Conservation (phyloP, 331 rosid genomes). For the Ulmus americana region DNA sequence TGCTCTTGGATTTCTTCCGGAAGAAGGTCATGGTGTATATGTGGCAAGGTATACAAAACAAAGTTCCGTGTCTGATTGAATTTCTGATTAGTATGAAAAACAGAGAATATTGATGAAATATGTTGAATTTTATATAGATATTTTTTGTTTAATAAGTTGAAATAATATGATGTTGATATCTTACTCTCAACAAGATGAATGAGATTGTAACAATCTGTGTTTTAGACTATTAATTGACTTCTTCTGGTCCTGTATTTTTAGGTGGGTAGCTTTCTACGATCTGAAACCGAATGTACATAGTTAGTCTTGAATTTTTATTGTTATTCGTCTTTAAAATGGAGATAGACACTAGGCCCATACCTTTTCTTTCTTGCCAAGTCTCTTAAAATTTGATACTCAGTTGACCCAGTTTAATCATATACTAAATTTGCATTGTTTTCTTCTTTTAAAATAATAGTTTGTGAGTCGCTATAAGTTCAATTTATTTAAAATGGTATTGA, state of each 20-base stretch:
- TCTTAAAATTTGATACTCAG: not conserved
- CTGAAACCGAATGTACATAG: not conserved
- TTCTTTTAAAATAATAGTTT: not conserved
- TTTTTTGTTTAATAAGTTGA: not conserved
- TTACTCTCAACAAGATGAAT: not conserved
- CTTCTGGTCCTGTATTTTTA: not conserved
- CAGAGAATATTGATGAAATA: not conserved
- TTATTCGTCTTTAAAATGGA: not conserved
- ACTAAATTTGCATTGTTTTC: not conserved
- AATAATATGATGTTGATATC: not conserved
- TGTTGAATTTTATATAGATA: not conserved
- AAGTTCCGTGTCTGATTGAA: no score
- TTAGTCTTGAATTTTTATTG: not conserved
- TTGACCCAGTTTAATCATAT: not conserved
- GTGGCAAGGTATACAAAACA: conserved; percentile 56
- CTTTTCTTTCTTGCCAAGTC: not conserved
- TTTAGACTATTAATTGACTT: not conserved
- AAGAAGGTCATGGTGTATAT: conserved; percentile 96
- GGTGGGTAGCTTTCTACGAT: not conserved
- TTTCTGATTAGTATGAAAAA: no score
- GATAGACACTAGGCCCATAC: not conserved
- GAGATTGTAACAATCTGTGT: not conserved
- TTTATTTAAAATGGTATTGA: not conserved
- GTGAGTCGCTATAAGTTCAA: not conserved
- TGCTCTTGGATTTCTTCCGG: conserved; percentile 97